Conservation (phyloP, 2,329 filamentous ascomycete species). For the Trichoderma afroharzianum region DNA sequence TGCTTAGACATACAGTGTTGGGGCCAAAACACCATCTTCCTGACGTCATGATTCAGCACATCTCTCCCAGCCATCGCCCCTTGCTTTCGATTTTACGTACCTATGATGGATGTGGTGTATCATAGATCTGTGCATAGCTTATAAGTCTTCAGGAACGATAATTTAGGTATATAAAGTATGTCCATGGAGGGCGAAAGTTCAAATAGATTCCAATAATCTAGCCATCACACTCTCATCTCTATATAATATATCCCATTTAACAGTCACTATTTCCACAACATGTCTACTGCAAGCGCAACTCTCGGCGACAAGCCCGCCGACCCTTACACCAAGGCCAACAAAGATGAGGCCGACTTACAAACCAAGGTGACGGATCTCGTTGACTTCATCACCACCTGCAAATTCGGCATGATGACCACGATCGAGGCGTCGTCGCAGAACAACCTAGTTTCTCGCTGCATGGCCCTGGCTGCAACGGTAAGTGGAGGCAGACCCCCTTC, state of each 20-base stretch:
- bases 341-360: constrained; percentile 60
- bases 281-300: constrained; percentile 50
- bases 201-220: not conserved
- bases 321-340: constrained; percentile 75
- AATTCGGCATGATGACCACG: constrained; percentile 90
- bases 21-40: not conserved
- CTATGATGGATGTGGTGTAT: constrained; percentile 13
- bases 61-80: not conserved
- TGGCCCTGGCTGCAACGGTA: constrained; percentile 80
- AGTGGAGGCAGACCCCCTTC: constrained; percentile 15
- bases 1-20: not conserved
- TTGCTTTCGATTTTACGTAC: constrained; percentile 1
- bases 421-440: constrained; percentile 57
- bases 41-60: constrained; percentile 4
- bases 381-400: constrained; percentile 66
- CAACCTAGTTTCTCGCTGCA: constrained; percentile 73
- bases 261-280: constrained; percentile 26
- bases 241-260: not conserved
- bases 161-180: too few species aligned
- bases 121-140: not conserved
- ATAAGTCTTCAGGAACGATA: too few species aligned
- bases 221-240: too few species aligned
- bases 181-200: not conserved
- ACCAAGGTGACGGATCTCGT: constrained; percentile 74
- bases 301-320: constrained; percentile 64